phyloP scores from a whole-genome alignment of 306 rosid genomes.

The Phaseolus lunatus region DNA sequence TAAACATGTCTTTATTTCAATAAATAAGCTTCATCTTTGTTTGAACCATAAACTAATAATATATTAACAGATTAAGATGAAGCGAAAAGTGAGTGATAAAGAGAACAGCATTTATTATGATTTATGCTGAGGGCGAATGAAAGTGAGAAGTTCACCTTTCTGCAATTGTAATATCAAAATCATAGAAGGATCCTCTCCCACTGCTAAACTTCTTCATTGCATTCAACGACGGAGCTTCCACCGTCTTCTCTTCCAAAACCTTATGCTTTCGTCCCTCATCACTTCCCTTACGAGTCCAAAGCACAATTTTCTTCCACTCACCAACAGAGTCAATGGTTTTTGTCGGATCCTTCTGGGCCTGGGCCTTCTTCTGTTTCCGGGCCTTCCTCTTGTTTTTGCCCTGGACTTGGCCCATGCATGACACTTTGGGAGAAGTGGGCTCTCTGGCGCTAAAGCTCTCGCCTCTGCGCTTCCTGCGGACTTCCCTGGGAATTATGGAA shows the following conservation, averaged over 20 bases:
- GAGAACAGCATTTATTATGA: neutral
- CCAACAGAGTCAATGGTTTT: conserved; percentile 16
- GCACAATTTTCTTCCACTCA: conserved; percentile 43
- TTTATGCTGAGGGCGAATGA: neutral
- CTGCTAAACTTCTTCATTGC: conserved; percentile 53
- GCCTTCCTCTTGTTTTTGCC: conserved; percentile 46
- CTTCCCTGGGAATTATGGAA: conserved; percentile 61
- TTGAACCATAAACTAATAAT: too few species aligned
- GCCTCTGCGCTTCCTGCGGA: conserved; percentile 50
- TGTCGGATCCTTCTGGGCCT: conserved; percentile 1
- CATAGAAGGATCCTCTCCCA: conserved; percentile 51
- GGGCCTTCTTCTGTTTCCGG: conserved; percentile 5
- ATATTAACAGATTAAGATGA: too few species aligned
- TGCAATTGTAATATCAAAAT: conserved; percentile 43
- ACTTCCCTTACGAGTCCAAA: conserved; percentile 43
- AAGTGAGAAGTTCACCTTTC: conserved; percentile 35
- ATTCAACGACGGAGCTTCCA: conserved; percentile 44
- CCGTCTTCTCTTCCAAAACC: conserved; percentile 15
- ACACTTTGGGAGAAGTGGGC: conserved; percentile 67
- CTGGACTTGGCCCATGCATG: conserved; percentile 70
- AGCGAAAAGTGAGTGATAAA: neutral
- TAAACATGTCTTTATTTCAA: too few species aligned
- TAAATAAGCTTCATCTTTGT: too few species aligned
- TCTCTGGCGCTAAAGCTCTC: conserved; percentile 54
- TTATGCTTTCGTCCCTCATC: conserved; percentile 4